phyloP scores from a whole-genome alignment of 352 stramenopile species.

The Pilasporangium apinafurcum region DNA sequence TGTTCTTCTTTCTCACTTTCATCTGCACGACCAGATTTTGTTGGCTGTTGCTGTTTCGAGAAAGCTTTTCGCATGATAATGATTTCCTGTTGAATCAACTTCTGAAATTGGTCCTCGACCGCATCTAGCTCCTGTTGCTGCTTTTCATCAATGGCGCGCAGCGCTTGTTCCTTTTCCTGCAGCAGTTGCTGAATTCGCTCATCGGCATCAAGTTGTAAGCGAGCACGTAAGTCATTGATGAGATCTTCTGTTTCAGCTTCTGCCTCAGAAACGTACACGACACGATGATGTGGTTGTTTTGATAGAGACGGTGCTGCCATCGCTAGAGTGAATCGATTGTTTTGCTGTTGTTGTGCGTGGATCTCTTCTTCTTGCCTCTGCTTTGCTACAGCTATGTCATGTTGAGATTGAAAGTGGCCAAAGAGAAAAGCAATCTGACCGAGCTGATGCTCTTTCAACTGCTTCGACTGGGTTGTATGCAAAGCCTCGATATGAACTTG shows the following conservation, averaged over 20 bases:
- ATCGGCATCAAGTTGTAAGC: slow-evolving; percentile 42
- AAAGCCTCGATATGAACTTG: slow-evolving; percentile 16
- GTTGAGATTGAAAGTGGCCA: slow-evolving; percentile 23
- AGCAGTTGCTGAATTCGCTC: slow-evolving; percentile 34
- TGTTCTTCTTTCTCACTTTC: slow-evolving; percentile 23
- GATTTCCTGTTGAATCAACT: slow-evolving; percentile 23
- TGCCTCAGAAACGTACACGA: background rate
- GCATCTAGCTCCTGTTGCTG: slow-evolving; percentile 15
- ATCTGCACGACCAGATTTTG: background rate
- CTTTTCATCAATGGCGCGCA: slow-evolving; percentile 18
- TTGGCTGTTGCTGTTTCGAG: slow-evolving; percentile 5
- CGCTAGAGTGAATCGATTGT: no score
- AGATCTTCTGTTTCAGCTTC: slow-evolving; percentile 25
- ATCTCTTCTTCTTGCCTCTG: no score
- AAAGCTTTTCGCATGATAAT: slow-evolving; percentile 27
- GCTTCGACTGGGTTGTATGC: slow-evolving; percentile 17
- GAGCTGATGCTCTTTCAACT: slow-evolving; percentile 34
- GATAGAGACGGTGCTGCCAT: background rate
- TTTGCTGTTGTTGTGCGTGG: background rate
- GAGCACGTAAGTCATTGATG: slow-evolving; percentile 32
- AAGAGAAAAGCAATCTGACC: slow-evolving; percentile 39
- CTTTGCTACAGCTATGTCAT: slow-evolving; percentile 13
- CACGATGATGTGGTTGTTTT: slow-evolving; percentile 6
- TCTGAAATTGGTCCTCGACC: slow-evolving; percentile 15
- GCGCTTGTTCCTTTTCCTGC: slow-evolving; percentile 21